These are phyloP conservation scores for Candida montana DNA, from an alignment of 805 yeast genomes.

Conservation along the genomic window DNA sequence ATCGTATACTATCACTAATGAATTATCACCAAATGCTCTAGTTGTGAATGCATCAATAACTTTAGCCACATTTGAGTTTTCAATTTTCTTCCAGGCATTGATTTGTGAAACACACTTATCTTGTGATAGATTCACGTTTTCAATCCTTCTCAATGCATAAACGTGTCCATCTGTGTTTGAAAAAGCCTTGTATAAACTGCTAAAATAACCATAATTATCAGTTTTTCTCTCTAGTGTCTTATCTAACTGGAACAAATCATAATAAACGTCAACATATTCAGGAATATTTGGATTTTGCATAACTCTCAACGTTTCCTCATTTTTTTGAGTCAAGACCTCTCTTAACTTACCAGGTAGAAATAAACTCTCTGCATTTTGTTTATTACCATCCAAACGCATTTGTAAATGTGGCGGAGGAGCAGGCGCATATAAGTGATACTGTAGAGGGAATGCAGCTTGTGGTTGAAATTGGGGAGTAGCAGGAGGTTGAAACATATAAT, in stretches of 20 bases:
- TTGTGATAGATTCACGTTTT: slow-evolving; percentile 47
- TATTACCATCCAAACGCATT: slow-evolving; percentile 59
- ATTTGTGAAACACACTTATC: slow-evolving; percentile 57
- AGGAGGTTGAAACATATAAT: slow-evolving; percentile 13
- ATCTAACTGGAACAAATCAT: slow-evolving; percentile 81
- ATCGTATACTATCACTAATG: slow-evolving; percentile 76
- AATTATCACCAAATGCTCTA: slow-evolving; percentile 75
- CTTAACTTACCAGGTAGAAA: slow-evolving; percentile 72
- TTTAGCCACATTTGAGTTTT: slow-evolving; percentile 55
- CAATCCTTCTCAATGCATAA: slow-evolving; percentile 72
- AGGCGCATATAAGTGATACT: slow-evolving; percentile 88
- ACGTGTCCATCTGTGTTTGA: slow-evolving; percentile 74
- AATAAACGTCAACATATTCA: slow-evolving; percentile 74
- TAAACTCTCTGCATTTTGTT: slow-evolving; percentile 61
- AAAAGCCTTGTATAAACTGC: slow-evolving; percentile 71
- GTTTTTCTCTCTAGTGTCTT: slow-evolving; percentile 31
- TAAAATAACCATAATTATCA: slow-evolving; percentile 45
- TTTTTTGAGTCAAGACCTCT: slow-evolving; percentile 62
- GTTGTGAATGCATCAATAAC: slow-evolving; percentile 82
- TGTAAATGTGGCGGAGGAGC: slow-evolving; percentile 71
- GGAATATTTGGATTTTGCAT: slow-evolving; percentile 60
- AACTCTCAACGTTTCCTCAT: slow-evolving; percentile 74
- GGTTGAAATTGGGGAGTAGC: slow-evolving; percentile 7
- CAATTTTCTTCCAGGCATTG: slow-evolving; percentile 60
- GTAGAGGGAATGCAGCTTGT: slow-evolving; percentile 44